Conservation (phyloP, 345 rosid genomes). For the Cardamine occulta region DNA sequence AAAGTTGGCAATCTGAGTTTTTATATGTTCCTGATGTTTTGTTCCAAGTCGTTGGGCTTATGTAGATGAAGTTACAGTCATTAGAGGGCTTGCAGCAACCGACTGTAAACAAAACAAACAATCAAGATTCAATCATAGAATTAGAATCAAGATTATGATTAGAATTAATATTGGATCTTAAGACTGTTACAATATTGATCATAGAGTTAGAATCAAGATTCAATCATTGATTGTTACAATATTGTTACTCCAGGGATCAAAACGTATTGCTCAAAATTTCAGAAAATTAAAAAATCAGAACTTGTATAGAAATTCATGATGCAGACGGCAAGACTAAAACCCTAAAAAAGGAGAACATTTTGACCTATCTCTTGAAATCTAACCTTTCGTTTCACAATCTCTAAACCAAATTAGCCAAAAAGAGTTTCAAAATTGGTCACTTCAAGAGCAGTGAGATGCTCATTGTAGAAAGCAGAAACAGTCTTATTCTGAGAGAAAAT, state of each 20-base stretch:
- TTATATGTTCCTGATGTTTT: conserved; percentile 13
- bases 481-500: conserved; percentile 22
- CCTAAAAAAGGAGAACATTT: background rate
- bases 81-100: conserved; percentile 93
- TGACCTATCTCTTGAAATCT: background rate
- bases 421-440: conserved; percentile 39
- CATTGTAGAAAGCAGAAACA: conserved; percentile 37
- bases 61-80: conserved; percentile 67
- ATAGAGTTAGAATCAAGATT: too few relatives aligned
- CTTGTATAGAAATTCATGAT: background rate
- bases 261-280: background rate
- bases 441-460: conserved; percentile 58
- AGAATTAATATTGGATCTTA: too few relatives aligned
- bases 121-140: conserved; percentile 3
- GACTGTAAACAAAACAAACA: conserved; percentile 52
- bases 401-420: background rate
- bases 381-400: background rate
- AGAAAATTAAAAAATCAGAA: background rate
- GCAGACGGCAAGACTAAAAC: background rate
- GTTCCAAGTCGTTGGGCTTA: conserved; percentile 67
- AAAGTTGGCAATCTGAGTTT: conserved; percentile 62
- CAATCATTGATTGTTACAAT: too few relatives aligned
- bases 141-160: background rate
- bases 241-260: background rate
- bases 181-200: too few relatives aligned